Conservation (phyloP, 2,329 filamentous ascomycete genomes). For the Sarocladium kiliense region DNA sequence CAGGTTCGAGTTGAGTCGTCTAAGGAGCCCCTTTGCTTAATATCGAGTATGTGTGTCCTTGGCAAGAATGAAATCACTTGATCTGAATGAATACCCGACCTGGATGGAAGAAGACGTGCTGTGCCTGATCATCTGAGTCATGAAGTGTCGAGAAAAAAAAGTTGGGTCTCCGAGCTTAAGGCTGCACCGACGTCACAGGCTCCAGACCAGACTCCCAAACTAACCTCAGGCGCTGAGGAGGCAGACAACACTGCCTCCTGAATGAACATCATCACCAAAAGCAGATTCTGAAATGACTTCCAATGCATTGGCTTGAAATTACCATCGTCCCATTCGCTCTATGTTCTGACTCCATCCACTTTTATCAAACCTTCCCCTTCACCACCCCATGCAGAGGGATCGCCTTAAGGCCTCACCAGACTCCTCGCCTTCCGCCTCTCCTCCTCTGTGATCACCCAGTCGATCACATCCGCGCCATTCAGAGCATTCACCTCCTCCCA, state of each 20-base stretch:
- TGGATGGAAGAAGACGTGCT: not conserved
- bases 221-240: not conserved
- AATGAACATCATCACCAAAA: not conserved
- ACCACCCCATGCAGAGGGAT: not conserved
- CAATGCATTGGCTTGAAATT: not conserved
- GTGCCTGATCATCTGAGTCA: constrained; percentile 3
- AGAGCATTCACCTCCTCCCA: constrained; percentile 68
- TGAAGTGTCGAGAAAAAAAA: constrained; percentile 4
- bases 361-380: not conserved
- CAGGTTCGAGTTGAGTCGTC: too few species aligned
- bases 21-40: too few species aligned
- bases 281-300: not conserved
- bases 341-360: not conserved
- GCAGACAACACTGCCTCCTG: not conserved
- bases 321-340: not conserved
- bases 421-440: constrained; percentile 69
- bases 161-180: not conserved
- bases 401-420: constrained; percentile 45
- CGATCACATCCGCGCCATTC: constrained; percentile 57
- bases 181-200: constrained; percentile 3
- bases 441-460: constrained; percentile 66
- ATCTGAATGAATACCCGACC: not conserved
- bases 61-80: not conserved
- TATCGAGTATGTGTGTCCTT: too few species aligned
- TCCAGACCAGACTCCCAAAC: not conserved